Evolutionary conservation across 176 grass and related monocot species (phyloP).

Genomic region (Musa acuminata): DNA sequence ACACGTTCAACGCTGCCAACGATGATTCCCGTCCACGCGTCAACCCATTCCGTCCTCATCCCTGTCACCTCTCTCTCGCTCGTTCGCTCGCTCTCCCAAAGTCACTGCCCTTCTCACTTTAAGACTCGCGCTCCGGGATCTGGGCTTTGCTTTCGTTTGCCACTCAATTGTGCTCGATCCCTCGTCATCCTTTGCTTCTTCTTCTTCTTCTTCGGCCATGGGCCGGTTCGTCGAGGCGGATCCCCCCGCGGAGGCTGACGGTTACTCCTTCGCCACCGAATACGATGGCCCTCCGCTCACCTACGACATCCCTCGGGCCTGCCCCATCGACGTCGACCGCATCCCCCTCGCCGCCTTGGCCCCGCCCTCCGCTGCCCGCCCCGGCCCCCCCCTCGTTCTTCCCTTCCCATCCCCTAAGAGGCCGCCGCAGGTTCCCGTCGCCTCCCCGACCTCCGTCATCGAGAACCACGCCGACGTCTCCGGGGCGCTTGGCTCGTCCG

Average conservation of each 20-base stretch:
- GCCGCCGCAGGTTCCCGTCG: constrained; percentile 13
- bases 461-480: constrained; percentile 59
- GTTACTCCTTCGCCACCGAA: constrained; percentile 83
- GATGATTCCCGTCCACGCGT: neutral
- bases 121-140: neutral
- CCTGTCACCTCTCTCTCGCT: neutral
- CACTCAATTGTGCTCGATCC: neutral
- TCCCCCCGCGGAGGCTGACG: constrained; percentile 1
- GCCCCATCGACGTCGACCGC: constrained; percentile 69
- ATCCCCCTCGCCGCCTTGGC: constrained; percentile 67
- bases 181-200: neutral
- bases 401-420: constrained; percentile 51
- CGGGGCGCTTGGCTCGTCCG: constrained; percentile 12
- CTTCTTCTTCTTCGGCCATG: neutral
- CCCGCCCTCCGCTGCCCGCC: constrained; percentile 23
- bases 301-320: constrained; percentile 67
- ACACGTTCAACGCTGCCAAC: neutral
- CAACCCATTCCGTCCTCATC: neutral
- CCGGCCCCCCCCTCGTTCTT: constrained; percentile 40
- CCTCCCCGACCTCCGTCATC: constrained; percentile 91
- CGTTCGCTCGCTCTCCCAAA: neutral
- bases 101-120: neutral
- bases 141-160: neutral
- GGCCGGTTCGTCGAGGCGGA: neutral
- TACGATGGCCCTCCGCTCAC: constrained; percentile 83